Base-by-base conservation (phyloP, 768 basidiomycete genomes). In the Lentinula boryana region DNA sequence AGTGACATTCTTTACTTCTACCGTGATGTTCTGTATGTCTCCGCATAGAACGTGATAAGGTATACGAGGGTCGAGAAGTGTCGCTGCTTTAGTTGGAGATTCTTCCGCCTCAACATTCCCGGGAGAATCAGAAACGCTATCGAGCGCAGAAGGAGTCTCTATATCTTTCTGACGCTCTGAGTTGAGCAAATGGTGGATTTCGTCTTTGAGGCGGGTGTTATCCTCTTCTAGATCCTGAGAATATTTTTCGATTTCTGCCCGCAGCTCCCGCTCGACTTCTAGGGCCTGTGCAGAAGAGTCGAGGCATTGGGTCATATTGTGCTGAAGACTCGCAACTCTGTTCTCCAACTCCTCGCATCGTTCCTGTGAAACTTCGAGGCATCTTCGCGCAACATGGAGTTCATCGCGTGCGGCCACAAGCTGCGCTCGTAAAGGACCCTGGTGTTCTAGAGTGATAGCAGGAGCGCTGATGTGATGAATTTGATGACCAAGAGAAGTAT, bases 211-310 rank as follows among this genome's bases (percentile, higher is more conserved):
- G 33, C 43, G 43, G 5, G 36, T 27, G 15, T 67, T 70, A 54
- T 66, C 66, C 3, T 67, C 67, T 48, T 52, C 60, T 56, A 68
- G 56, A 2, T 32, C 40, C 27, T 40, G 58, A 38, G 63, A 55
- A 43, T 66, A 64, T 46, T 62, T 61, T 33, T 64, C 65, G 16
- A 70, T 62, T 56, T 70, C 69, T 5, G 62, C 62, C 10, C 69
- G 67, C 3, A 69, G 62, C 36, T 65, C 68, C 50, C 69, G 62
- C 63, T 70, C 69, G 27, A 66, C 61, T 48, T 70, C 67, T 2
- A 70, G 57, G 9, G 67, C 68, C 48, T 65, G 63, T 4, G 67
- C 62, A 15, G 68, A 70, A 8, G 68, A 68, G 58, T 70, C 68
- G 16, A 70, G 62, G 52, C 65, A 68, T 56, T 63, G 63, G 21